phyloP scores from a whole-genome alignment of 345 rosid species.

The Jatropha curcas region DNA sequence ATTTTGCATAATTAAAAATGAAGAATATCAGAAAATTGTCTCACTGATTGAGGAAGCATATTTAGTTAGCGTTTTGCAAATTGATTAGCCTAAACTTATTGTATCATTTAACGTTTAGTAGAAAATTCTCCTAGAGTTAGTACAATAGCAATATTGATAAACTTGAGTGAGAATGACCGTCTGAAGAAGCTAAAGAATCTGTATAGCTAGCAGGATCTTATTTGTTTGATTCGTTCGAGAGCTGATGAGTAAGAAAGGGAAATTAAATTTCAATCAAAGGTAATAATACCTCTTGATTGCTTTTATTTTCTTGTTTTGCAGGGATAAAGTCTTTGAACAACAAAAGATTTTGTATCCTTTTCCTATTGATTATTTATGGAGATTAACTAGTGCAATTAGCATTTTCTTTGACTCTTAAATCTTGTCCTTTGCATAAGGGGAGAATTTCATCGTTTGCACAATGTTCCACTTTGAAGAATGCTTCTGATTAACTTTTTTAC shows the following conservation, averaged over 20 bases:
- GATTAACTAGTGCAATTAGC: not conserved
- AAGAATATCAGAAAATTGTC: too few species aligned
- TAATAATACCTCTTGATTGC: not conserved
- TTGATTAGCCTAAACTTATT: too few species aligned
- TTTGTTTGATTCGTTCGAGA: not conserved
- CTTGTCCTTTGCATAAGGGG: not conserved
- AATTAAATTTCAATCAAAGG: not conserved
- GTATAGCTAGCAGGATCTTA: not conserved
- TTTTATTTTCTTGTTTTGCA: constrained; percentile 35
- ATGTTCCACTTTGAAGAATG: not conserved
- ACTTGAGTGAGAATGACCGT: not conserved
- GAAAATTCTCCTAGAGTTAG: not conserved
- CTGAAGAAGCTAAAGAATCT: constrained; percentile 1
- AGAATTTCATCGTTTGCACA: too few species aligned
- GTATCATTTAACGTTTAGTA: too few species aligned
- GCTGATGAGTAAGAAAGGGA: not conserved
- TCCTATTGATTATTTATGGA: not conserved
- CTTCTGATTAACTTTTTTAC: not conserved
- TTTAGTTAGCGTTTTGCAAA: too few species aligned
- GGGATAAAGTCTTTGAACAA: constrained; percentile 89
- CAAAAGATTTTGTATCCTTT: constrained; percentile 87
- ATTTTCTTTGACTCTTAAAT: not conserved
- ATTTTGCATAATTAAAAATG: too few species aligned
- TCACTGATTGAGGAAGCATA: too few species aligned
- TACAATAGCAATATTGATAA: not conserved